Evolutionary conservation across 371 early-diverging fungal genomes (phyloP), one percentile per base, ranked within the genome.

Genomic region (Lichtheimia corymbifera): DNA sequence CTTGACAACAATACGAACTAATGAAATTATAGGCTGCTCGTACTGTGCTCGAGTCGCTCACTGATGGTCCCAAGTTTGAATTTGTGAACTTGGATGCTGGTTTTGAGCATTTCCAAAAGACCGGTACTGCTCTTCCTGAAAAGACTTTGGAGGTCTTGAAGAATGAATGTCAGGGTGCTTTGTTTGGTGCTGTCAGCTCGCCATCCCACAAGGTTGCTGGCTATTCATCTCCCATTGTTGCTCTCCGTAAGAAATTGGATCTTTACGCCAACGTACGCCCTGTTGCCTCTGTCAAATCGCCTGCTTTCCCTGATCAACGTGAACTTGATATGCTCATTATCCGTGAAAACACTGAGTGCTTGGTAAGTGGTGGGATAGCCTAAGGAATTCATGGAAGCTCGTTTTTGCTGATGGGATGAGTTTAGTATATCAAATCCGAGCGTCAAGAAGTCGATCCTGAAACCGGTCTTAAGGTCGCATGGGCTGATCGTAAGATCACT

Each of bases 181-280:
- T 97, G 58, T 97, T 97, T 75, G 97, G 97, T 24, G 93, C 96
- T 54, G 97, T 97, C 62, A 89, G 94, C 80, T 97, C 97, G 53
- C 97, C 97, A 25, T 95, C 96, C 22, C 94, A 95, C 84, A 94
- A 92, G 74, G 97, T 96, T 17, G 94, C 89, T 15, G 97, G 97
- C 27, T 97, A 97, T 77, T 93, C 95, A 35, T 95, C 95, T 6
- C 97, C 97, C 18, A 97, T 96, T 61, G 97, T 97, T 30, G 93
- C 93, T 15, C 83, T 96, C 59, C 85, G 97, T 62, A 95, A 94
- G 80, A 82, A 92, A 64, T 74, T 97, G 63, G 96, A 97, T 67
- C 82, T 95, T 58, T 97, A 96, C 63, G 97, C 96, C 53, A 96
- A 96, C 62, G 94, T 97, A 24, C 88, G 96, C 22, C 97, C 96